Percentiles rank a stretch among this genome's conserved stretches.
Conservation (phyloP, 1,284 basidiomycete genomes). For the Amylostereum areolatum region DNA sequence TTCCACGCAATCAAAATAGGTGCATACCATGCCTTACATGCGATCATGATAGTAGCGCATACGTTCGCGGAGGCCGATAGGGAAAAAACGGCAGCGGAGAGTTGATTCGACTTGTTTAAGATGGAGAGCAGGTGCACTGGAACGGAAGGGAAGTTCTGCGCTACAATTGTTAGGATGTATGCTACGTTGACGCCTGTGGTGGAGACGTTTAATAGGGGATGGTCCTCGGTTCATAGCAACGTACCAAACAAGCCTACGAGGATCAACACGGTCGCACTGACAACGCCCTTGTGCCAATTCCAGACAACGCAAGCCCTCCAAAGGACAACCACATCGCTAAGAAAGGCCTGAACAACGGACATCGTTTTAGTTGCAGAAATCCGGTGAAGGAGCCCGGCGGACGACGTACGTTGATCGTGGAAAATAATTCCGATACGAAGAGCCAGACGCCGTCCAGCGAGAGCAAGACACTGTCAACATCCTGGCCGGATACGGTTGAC, state of each 20-base stretch:
- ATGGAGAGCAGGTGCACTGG: not conserved
- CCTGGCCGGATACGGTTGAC: too few species aligned
- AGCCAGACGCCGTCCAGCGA: too few species aligned
- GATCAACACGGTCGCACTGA: not conserved
- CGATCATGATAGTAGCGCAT: not conserved
- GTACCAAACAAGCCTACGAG: not conserved
- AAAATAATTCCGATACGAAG: too few species aligned
- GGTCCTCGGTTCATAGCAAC: too few species aligned
- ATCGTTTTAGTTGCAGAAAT: too few species aligned
- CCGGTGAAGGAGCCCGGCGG: too few species aligned
- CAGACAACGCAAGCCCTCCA: not conserved
- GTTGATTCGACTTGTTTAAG: not conserved
- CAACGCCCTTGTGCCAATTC: not conserved
- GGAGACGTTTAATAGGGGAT: not conserved
- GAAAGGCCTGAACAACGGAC: not conserved
- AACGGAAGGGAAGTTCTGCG: too few species aligned
- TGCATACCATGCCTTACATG: not conserved
- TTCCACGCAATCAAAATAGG: too few species aligned
- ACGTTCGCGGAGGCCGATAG: not conserved
- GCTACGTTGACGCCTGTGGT: too few species aligned
- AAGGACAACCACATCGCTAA: not conserved
- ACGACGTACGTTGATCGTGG: not conserved
- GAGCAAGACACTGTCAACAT: too few species aligned
- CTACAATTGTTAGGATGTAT: too few species aligned
- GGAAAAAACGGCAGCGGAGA: not conserved